A percentile compares a stretch with the other conserved stretches of the same genome.
Conservation (phyloP, 768 basidiomycete species). For the Termitomyces sp. region DNA sequence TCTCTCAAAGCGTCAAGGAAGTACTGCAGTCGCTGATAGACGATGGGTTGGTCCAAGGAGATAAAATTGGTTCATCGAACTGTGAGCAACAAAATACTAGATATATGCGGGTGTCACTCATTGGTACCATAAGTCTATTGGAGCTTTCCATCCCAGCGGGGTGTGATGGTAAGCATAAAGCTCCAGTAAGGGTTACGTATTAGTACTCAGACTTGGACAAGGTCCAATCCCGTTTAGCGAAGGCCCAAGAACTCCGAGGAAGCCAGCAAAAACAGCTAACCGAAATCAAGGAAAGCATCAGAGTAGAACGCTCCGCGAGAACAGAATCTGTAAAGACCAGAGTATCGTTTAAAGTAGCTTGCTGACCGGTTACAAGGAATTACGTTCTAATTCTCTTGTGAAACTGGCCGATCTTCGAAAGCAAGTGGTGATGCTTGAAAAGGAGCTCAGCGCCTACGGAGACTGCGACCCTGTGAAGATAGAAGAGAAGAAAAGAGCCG, state of each 20-base stretch:
- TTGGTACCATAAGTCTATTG: conserved; percentile 65
- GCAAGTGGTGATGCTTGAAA: conserved; percentile 45
- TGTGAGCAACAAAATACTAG: conserved; percentile 43
- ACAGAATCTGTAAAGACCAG: conserved; percentile 46
- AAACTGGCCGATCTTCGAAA: conserved; percentile 43
- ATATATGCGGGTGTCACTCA: conserved; percentile 16
- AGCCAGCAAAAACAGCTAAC: conserved; percentile 39
- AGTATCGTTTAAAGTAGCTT: not conserved
- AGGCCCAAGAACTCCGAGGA: conserved; percentile 41
- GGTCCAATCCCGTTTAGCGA: conserved; percentile 53
- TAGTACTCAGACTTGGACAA: conserved; percentile 16
- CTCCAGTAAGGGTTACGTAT: not conserved
- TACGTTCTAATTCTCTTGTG: conserved; percentile 48
- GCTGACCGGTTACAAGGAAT: conserved; percentile 36
- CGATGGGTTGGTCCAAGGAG: conserved; percentile 78
- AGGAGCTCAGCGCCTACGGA: conserved; percentile 73
- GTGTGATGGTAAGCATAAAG: conserved; percentile 54
- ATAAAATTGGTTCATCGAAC: conserved; percentile 94
- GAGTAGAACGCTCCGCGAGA: conserved; percentile 46
- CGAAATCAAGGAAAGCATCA: conserved; percentile 44
- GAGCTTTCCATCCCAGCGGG: conserved; percentile 90
- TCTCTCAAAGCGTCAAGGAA: conserved; percentile 89
- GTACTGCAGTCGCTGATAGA: conserved; percentile 83
- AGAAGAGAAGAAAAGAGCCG: conserved; percentile 69
- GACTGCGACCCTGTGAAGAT: conserved; percentile 81